Conservation (phyloP, 805 yeast genomes). For the Schwanniomyces yamadae region DNA sequence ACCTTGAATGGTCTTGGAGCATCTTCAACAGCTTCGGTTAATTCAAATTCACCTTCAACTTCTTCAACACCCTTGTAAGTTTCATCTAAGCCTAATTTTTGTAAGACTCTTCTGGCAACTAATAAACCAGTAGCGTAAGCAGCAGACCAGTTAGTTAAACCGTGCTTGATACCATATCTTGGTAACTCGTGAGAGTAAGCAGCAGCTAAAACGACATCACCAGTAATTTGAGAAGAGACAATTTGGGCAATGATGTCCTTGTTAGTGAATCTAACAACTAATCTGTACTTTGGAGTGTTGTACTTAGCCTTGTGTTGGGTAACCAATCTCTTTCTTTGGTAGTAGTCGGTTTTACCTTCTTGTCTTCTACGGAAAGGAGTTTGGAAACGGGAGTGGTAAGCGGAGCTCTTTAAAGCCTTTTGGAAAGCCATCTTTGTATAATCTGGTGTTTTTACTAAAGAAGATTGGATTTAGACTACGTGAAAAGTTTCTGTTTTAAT, state of each 20-base stretch:
- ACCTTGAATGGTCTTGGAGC: conserved; percentile 99
- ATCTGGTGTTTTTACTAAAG: neutral
- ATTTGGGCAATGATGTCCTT: conserved; percentile 98
- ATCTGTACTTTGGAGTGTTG: conserved; percentile 99
- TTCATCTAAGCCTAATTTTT: conserved; percentile 97
- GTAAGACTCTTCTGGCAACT: conserved; percentile 98
- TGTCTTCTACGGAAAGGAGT: conserved; percentile 99
- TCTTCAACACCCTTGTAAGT: conserved; percentile 98
- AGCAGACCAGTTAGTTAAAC: conserved; percentile 99
- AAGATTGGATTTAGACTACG: neutral
- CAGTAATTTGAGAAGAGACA: conserved; percentile 93
- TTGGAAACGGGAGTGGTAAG: conserved; percentile 99
- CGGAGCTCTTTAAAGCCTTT: conserved; percentile 72
- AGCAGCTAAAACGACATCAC: conserved; percentile 93
- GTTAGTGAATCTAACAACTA: conserved; percentile 99
- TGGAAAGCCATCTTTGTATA: conserved; percentile 68
- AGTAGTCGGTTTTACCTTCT: conserved; percentile 99
- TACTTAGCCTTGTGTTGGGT: conserved; percentile 99
- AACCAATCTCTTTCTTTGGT: conserved; percentile 99
- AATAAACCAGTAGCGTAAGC: conserved; percentile 98
- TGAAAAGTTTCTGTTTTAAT: neutral
- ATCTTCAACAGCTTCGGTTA: conserved; percentile 99
- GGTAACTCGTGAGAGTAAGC: conserved; percentile 99
- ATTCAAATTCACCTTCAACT: conserved; percentile 98
- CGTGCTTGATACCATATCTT: conserved; percentile 94